Conservation (phyloP, 1,139 yeast species). For the Candida sanyaensis region DNA sequence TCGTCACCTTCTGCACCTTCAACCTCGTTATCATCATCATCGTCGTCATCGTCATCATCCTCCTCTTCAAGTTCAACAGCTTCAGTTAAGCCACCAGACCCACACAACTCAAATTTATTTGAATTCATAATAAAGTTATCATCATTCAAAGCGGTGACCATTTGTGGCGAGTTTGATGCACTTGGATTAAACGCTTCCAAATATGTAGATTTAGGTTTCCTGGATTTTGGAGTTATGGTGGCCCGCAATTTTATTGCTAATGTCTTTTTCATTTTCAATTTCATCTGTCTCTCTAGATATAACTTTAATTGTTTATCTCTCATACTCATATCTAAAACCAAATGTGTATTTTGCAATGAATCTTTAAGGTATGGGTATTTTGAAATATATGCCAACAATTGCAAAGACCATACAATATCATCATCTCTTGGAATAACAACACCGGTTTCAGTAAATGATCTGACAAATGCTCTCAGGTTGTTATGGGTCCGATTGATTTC, state of each 20-base stretch:
- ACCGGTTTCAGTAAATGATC: conserved; percentile 70
- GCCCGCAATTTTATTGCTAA: conserved; percentile 34
- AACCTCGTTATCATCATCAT: conserved; percentile 26
- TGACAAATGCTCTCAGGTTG: conserved; percentile 48
- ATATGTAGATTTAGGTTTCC: conserved; percentile 23
- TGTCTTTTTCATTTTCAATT: conserved; percentile 32
- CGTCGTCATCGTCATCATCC: conserved; percentile 26
- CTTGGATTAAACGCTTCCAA: conserved; percentile 36
- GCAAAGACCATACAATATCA: conserved; percentile 92
- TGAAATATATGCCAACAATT: conserved; percentile 87
- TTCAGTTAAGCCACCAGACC: conserved; percentile 20
- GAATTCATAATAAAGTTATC: conserved; percentile 37
- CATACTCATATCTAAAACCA: conserved; percentile 56
- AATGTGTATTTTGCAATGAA: conserved; percentile 69
- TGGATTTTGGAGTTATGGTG: conserved; percentile 39
- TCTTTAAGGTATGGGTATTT: conserved; percentile 83
- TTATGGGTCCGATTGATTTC: conserved; percentile 25
- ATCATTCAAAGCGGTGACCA: conserved; percentile 37
- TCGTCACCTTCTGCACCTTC: conserved; percentile 20
- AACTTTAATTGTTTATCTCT: conserved; percentile 45
- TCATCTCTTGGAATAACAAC: conserved; percentile 85
- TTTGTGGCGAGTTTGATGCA: conserved; percentile 45
- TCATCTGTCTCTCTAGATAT: conserved; percentile 40
- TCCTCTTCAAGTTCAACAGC: conserved; percentile 30
- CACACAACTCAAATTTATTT: conserved; percentile 34